phyloP scores from a whole-genome alignment of 163 green algal species.

The Scenedesmus sp. region DNA sequence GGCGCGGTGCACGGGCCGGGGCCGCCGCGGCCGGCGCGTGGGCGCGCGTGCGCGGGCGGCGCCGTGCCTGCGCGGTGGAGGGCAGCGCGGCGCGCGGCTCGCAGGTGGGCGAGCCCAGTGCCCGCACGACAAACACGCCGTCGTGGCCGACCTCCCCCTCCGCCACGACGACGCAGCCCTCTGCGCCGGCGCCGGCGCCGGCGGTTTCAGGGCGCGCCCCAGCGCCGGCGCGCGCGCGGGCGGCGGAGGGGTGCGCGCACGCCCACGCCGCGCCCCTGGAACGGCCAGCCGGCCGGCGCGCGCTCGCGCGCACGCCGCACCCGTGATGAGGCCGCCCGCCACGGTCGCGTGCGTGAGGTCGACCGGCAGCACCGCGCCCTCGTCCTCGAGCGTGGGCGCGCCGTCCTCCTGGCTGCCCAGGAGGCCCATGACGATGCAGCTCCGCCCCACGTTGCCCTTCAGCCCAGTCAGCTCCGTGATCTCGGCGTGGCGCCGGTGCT shows the following conservation, averaged over 20 bases:
- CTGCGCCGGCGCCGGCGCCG: conserved; percentile 54
- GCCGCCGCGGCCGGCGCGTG: no score
- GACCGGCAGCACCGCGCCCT: conserved; percentile 77
- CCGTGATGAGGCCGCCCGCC: conserved; percentile 68
- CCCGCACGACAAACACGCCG: conserved; percentile 78
- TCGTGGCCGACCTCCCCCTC: conserved; percentile 80
- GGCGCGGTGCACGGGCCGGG: no score
- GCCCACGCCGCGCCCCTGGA: background rate
- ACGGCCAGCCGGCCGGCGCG: conserved; percentile 1
- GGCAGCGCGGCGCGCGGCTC: conserved; percentile 78
- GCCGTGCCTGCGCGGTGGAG: conserved; percentile 66
- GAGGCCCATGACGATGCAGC: conserved; percentile 74
- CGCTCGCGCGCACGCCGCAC: conserved; percentile 25
- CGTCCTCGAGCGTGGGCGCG: conserved; percentile 85
- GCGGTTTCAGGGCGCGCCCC: background rate
- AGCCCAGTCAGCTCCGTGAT: conserved; percentile 86
- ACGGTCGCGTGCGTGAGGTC: conserved; percentile 66
- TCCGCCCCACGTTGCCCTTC: conserved; percentile 68
- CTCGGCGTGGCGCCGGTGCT: conserved; percentile 56
- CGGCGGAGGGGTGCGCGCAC: background rate
- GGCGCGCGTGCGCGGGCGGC: no score
- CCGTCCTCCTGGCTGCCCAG: conserved; percentile 83
- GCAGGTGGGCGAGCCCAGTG: conserved; percentile 79
- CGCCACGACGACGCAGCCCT: conserved; percentile 94
- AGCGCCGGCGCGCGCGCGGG: background rate